These are phyloP conservation scores for Potentilla sterilis DNA, from an alignment of 306 rosid species.

Conservation along the genomic window DNA sequence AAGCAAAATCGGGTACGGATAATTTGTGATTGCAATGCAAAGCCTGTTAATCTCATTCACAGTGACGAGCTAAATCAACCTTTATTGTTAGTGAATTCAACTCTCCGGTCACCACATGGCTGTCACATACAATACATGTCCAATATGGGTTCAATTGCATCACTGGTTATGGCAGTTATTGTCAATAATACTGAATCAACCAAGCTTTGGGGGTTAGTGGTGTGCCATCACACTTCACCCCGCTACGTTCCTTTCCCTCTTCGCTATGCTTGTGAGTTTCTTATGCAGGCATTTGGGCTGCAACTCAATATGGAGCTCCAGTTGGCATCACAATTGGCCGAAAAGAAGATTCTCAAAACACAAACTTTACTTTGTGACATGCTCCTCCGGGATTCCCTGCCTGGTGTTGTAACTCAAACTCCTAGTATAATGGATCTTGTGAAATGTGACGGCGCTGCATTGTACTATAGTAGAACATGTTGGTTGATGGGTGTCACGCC, in stretches of 20 bases:
- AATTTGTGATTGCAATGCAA: conserved; percentile 72
- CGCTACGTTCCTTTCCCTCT: conserved; percentile 77
- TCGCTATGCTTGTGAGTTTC: conserved; percentile 85
- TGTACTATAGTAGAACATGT: conserved; percentile 57
- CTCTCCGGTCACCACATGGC: conserved; percentile 70
- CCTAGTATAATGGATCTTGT: conserved; percentile 82
- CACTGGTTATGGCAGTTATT: conserved; percentile 61
- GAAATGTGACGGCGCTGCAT: conserved; percentile 85
- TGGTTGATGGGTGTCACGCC: conserved; percentile 80
- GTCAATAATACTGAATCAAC: conserved; percentile 47
- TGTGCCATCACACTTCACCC: conserved; percentile 75
- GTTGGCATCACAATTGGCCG: conserved; percentile 59
- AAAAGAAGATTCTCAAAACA: conserved; percentile 59
- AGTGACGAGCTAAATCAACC: conserved; percentile 58
- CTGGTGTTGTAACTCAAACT: conserved; percentile 57
- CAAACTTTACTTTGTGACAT: conserved; percentile 80
- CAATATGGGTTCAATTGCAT: conserved; percentile 76
- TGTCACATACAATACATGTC: conserved; percentile 76
- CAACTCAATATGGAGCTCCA: conserved; percentile 76
- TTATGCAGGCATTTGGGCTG: conserved; percentile 75
- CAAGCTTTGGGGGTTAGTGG: conserved; percentile 86
- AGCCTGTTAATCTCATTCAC: conserved; percentile 57
- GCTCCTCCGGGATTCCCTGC: conserved; percentile 77
- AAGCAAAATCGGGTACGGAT: conserved; percentile 72
- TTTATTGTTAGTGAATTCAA: conserved; percentile 77